Evolutionary conservation across 225 moss, liverwort and hornwort genomes (phyloP).

Genomic region (Takakia lepidozioides): DNA sequence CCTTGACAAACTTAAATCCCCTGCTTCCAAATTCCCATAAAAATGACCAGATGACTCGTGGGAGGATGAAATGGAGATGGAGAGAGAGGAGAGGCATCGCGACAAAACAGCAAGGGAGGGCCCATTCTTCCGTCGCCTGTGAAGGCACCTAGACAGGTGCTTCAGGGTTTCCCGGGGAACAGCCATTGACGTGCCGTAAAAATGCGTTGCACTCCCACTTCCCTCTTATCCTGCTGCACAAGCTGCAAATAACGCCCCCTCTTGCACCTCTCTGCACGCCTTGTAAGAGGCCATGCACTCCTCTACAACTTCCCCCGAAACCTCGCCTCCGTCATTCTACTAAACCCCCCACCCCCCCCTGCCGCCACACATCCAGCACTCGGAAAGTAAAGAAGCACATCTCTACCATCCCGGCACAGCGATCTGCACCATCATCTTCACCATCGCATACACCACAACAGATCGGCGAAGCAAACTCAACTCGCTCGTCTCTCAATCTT

Average conservation of each 20-base stretch:
- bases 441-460: too few relatives aligned
- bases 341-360: too few relatives aligned
- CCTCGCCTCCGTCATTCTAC: neutral
- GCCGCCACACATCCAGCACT: too few relatives aligned
- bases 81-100: neutral
- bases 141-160: conserved; percentile 20
- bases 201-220: neutral
- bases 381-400: too few relatives aligned
- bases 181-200: neutral
- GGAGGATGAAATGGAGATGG: neutral
- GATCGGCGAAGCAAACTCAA: too few relatives aligned
- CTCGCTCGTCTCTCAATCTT: too few relatives aligned
- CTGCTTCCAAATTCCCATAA: neutral
- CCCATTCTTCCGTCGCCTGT: conserved; percentile 12
- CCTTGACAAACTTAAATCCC: neutral
- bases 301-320: neutral
- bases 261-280: neutral
- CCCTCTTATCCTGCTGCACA: conserved; percentile 4
- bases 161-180: conserved; percentile 11
- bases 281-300: conserved; percentile 5
- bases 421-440: too few relatives aligned
- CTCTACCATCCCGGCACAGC: too few relatives aligned
- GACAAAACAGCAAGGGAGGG: conserved; percentile 10
- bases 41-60: neutral
- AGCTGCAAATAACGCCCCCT: neutral